Evolutionary conservation across 805 yeast genomes (phyloP), one percentile per base, ranked within the genome.

Genomic region (Grigorovia yakushimaensis): DNA sequence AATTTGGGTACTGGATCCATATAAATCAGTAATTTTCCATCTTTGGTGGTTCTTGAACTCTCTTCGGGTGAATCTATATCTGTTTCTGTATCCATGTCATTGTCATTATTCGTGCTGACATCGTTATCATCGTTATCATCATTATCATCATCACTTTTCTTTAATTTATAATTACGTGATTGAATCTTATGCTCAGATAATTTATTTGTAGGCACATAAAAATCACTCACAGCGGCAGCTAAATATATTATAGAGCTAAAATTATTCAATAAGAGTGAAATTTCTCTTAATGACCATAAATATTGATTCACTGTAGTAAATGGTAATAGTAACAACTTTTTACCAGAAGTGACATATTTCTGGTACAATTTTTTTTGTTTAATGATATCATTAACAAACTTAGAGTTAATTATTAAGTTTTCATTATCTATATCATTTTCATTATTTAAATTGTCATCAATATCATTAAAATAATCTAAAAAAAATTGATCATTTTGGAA

Each of bases 171-270:
- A n/a, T 76, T 78, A 47, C 79, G 81, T 2, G 94, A 82, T 66
- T 91, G 98, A 52, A 91, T 91, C 67, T 91, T 91, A 67, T 91
- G 98, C 57, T 87, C 88, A 2, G 97, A 94, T 55, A 88, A 72
- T 52, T 85, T 74, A 1, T 88, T 79, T 37, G 76, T 77, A 1
- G 98, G 98, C 40, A 91, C 72, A 68, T 88, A 93, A 67, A 93
- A 91, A 62, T 91, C 98, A 4, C 95, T 85, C 0, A 91, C 98
- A 0, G 98, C 98, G 9, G 98, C 98, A 0, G 98, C 98, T 46
- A 91, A 72, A 61, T 83, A 93, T 61, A 91, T 86, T 39, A 93
- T 62, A 0, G 88, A 85, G 2, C 79, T 82, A 38, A 76, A 61
- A 2, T 68, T 66, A 46, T 80, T 74, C 58, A 91, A 64, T 40